Evolutionary conservation across 2,329 filamentous ascomycete species (phyloP), one percentile per base, ranked within the genome.

Genomic region (Exophiala spinifera): DNA sequence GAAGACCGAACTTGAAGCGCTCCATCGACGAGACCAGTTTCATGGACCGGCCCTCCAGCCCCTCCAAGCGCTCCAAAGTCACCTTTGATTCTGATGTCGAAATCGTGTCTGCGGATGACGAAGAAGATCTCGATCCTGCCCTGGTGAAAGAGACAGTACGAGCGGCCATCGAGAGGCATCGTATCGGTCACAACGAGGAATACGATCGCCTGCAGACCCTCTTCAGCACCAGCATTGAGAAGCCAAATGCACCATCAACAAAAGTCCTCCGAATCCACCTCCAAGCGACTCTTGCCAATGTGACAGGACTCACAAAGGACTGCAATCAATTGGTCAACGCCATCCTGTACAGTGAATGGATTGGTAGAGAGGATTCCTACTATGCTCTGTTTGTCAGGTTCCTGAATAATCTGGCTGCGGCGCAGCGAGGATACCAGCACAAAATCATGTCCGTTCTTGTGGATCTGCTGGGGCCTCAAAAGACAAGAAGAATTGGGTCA

Each of bases 391-490:
- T 79, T 67, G 74, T 78, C 51, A 72, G 77, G 37, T 80, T 85
- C 55, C 64, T 86, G 46, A 77, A 78, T 21, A 79, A 79, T 47
- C 75, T 99, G 43, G 84, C 91, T 49, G 95, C 89, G 56, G 87
- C 91, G 0, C 89, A 96, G 65, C 86, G 88, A 42, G 85, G 83
- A 13, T 95, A 89, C 70, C 81, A 95, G 31, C 80, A 79, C 19
- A 78, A 83, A 17, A 85, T 95, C 36, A 79, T 96, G 54, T 79
- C 83, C 53, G 92, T 90, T 83, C 79, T 97, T 56, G 85, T 95
- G 51, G 81, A 84, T 56, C 86, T 90, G 68, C 89, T 99, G 66
- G 79, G 81, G 54, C 81, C 74, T 61, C 83, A 69, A 49, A 77
- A 77, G 40, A 71, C 72, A 36, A 76, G 80, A 54, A 76, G 75